phyloP scores from a whole-genome alignment of 345 rosid species.

The Murraya koenigii region DNA sequence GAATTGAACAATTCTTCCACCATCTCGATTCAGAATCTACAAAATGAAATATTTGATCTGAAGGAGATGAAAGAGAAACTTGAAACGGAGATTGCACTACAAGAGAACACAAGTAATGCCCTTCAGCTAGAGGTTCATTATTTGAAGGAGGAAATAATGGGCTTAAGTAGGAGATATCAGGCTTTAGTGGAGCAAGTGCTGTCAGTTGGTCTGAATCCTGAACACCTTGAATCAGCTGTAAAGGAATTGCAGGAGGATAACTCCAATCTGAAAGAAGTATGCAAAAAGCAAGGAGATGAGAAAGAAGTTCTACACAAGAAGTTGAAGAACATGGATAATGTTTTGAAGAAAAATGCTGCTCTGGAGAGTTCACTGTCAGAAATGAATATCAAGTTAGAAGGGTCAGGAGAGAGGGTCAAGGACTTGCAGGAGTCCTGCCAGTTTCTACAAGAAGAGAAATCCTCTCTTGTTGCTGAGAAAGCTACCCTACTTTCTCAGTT shows the following conservation, averaged over 20 bases:
- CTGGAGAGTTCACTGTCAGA: slow-evolving; percentile 70
- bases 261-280: slow-evolving; percentile 55
- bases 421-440: slow-evolving; percentile 61
- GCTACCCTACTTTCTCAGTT: slow-evolving; percentile 77
- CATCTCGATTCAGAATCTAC: slow-evolving; percentile 41
- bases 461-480: slow-evolving; percentile 62
- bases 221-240: slow-evolving; percentile 47
- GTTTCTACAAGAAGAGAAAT: slow-evolving; percentile 69
- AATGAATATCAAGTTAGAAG: slow-evolving; percentile 69
- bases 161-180: slow-evolving; percentile 53
- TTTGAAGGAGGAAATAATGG: slow-evolving; percentile 67
- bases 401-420: slow-evolving; percentile 52
- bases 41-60: slow-evolving; percentile 49
- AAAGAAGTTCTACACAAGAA: slow-evolving; percentile 45
- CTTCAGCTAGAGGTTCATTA: slow-evolving; percentile 71
- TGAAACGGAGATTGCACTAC: slow-evolving; percentile 62
- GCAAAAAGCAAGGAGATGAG: slow-evolving; percentile 44
- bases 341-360: slow-evolving; percentile 53
- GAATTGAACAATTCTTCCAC: slow-evolving; percentile 48
- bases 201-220: slow-evolving; percentile 58
- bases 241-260: slow-evolving; percentile 67
- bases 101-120: slow-evolving; percentile 47
- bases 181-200: slow-evolving; percentile 60
- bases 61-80: slow-evolving; percentile 68
- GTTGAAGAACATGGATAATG: slow-evolving; percentile 49